Percentiles rank a stretch among this genome's conserved stretches.
These are phyloP conservation scores for Gentiana straminea DNA, from an alignment of 257 asterid species.

Conservation along the genomic window DNA sequence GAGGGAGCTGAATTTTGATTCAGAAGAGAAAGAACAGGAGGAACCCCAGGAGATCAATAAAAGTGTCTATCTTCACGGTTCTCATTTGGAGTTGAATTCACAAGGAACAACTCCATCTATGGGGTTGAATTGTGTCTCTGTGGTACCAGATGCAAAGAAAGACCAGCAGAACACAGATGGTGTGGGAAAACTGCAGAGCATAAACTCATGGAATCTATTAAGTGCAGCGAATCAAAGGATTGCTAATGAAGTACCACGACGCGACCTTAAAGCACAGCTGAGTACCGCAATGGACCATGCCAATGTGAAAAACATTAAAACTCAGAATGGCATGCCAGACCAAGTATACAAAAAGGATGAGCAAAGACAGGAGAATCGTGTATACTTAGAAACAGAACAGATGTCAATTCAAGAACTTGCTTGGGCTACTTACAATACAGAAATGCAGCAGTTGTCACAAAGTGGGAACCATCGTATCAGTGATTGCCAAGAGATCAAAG, in stretches of 20 bases:
- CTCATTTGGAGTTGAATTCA: slow-evolving; percentile 27
- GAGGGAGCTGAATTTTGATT: slow-evolving; percentile 49
- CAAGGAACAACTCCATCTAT: slow-evolving; percentile 24
- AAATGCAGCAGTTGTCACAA: slow-evolving; percentile 23
- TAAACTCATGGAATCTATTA: slow-evolving; percentile 8
- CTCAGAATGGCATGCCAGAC: slow-evolving; percentile 23
- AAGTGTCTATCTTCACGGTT: slow-evolving; percentile 17
- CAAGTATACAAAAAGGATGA: slow-evolving; percentile 16
- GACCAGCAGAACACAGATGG: slow-evolving; percentile 14
- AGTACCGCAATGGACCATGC: slow-evolving; percentile 29
- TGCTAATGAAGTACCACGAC: slow-evolving; percentile 21
- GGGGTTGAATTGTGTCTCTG: slow-evolving; percentile 17
- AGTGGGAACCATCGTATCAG: slow-evolving; percentile 20
- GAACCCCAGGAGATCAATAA: slow-evolving; percentile 19
- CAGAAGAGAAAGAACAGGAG: slow-evolving; percentile 25
- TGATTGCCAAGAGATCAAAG: slow-evolving; percentile 12
- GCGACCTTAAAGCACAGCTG: slow-evolving; percentile 14
- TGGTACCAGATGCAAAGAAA: slow-evolving; percentile 16
- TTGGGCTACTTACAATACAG: slow-evolving; percentile 16
- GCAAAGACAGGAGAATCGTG: slow-evolving; percentile 24
- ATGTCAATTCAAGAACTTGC: slow-evolving; percentile 24
- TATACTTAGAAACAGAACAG: slow-evolving; percentile 23
- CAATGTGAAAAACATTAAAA: slow-evolving; percentile 45
- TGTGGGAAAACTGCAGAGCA: slow-evolving; percentile 19
- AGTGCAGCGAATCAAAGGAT: slow-evolving; percentile 13